Evolutionary conservation across 345 rosid genomes (phyloP), one percentile per base, ranked within the genome.

Genomic region (Dovyalis caffra): DNA sequence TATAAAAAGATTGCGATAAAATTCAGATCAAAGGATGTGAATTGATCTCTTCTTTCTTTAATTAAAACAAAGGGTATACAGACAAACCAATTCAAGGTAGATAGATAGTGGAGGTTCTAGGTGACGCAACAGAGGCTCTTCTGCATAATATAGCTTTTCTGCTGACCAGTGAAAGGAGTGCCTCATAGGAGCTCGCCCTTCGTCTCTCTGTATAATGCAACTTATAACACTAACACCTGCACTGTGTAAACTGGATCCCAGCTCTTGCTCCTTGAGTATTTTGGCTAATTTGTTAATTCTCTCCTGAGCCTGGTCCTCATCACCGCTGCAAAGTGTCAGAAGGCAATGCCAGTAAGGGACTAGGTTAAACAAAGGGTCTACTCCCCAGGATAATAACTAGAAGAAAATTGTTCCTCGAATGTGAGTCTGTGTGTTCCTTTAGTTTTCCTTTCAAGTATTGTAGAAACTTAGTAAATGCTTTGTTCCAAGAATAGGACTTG

Each of bases 291-390:
- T 96, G 80, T 88, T 61, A 62, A 93, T 80, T 84, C 99, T 91
- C 84, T 96, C 98, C 85, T 92, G 99, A 77, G 99, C 99, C 87
- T 96, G 99, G 86, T 96, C 98, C 85, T 93, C 99, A 76, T 96
- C 98, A 23, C 98, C 99, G 84, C 99, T 96, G 92, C 75, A 88
- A 85, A 77, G 32, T 64, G 35, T 68, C 77, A 66, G 60, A 79
- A 74, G 43, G 51, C 2, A 70, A 64, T 47, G 72, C 64, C 38
- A 47, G 72, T 67, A 76, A 83, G 69, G 69, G 15, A 43, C n/a
- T 64, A 45, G 32, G 15, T 40, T 40, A 28, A 45, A 63, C 47
- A 57, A 37, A 37, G 56, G 26, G 38, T 12, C 20, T 15, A 35
- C 61, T 60, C 61, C 33, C 51, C 47, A 73, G 34, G 56, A 64